Conservation (phyloP, 2,329 filamentous ascomycete species). For the Microsporum audouinii region DNA sequence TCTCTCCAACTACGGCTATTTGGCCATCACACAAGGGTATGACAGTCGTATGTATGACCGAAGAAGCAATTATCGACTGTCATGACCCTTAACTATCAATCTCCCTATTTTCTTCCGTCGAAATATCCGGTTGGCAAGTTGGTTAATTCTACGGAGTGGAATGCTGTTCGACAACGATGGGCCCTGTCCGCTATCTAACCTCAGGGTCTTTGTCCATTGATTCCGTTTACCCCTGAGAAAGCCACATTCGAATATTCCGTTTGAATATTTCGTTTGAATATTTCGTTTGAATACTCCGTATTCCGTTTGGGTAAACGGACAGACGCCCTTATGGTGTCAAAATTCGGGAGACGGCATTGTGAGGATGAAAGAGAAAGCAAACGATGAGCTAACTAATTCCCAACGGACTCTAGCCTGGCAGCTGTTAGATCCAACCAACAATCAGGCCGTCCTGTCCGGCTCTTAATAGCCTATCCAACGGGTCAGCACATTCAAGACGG, state of each 20-base stretch:
- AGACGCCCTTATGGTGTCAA: not conserved
- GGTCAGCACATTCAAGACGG: no score
- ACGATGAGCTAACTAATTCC: not conserved
- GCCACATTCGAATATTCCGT: not conserved
- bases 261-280: not conserved
- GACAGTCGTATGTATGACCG: not conserved
- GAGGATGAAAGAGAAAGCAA: not conserved
- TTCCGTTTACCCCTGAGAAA: not conserved
- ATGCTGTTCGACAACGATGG: not conserved
- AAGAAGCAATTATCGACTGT: conserved; percentile 1
- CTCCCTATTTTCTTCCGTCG: not conserved
- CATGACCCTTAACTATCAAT: not conserved
- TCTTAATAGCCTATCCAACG: not conserved
- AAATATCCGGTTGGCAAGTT: not conserved
- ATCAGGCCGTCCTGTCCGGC: not conserved
- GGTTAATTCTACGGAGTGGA: not conserved
- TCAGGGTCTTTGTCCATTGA: not conserved
- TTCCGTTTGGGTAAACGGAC: not conserved
- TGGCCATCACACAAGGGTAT: not conserved
- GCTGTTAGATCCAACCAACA: not conserved
- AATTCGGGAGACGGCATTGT: not conserved
- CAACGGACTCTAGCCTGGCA: not conserved
- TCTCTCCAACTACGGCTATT: not conserved
- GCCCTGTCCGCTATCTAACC: not conserved
- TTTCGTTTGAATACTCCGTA: not conserved